Conservation (phyloP, 2,329 filamentous ascomycete species). For the Stenocarpella maydis region DNA sequence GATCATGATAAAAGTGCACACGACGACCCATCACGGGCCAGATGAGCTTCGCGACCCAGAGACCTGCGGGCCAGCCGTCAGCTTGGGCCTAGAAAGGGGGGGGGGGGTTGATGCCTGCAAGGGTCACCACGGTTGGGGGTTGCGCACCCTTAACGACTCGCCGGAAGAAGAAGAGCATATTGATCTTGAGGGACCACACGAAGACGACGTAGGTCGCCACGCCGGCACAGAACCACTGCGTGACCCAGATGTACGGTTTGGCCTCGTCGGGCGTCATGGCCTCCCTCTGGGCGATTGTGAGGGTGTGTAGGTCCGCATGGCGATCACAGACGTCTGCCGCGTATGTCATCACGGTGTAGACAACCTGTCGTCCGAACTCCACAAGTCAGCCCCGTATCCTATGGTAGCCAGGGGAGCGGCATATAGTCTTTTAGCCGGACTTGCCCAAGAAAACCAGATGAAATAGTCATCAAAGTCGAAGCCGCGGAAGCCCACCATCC, state of each 20-base stretch:
- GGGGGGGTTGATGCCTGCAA: background rate
- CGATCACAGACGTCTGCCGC: constrained; percentile 20
- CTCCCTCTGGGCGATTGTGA: constrained; percentile 44
- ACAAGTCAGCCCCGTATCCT: background rate
- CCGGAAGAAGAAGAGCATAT: constrained; percentile 51
- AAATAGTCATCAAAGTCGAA: constrained; percentile 47
- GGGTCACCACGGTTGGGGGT: background rate
- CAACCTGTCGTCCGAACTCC: constrained; percentile 38
- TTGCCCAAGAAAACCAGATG: constrained; percentile 43
- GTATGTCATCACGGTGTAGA: constrained; percentile 35
- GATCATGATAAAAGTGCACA: constrained; percentile 40
- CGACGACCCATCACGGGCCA: constrained; percentile 46
- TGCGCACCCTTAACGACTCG: constrained; percentile 43
- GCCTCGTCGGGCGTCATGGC: constrained; percentile 42
- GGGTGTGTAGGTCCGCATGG: constrained; percentile 40
- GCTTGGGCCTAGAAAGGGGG: background rate
- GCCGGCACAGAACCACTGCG: constrained; percentile 48
- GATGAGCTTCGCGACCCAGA: constrained; percentile 48
- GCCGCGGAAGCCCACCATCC: constrained; percentile 44
- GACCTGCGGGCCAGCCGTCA: background rate
- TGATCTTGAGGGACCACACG: constrained; percentile 51
- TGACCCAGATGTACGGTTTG: constrained; percentile 43
- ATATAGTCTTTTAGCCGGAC: background rate
- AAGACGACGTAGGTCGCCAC: constrained; percentile 46
- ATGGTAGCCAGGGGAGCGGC: background rate